Evolutionary conservation across 108 stramenopile genomes (phyloP), one percentile per base, ranked within the genome.

Genomic region (Licmophora abbreviata): DNA sequence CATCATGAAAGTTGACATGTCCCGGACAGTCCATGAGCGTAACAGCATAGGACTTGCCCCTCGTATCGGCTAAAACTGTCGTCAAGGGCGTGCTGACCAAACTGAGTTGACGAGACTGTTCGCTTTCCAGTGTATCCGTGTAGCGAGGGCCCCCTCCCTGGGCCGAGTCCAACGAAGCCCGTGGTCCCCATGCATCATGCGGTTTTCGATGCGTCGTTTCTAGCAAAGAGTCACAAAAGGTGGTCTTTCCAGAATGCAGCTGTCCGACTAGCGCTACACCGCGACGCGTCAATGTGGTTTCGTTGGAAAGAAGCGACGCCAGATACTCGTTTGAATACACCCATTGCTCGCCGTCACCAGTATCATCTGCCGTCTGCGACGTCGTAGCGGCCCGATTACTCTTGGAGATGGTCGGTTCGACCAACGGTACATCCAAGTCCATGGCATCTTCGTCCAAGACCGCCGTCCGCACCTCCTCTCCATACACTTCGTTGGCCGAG

Each of bases 371-470:
- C 2, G 32, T 30, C n/a, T 24, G 18, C 14, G 20, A 21, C 17
- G 52, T 17, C 15, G 47, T 12, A 1, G 50, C 53, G 14, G 47
- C 61, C 3, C 17, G 42, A 51, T 69, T 56, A 3, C 61, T 80
- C 59, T 95, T 95, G 4, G 59, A 60, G 26, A 54, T 25, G 0
- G 95, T 75, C 0, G 97, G 97, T 63, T 93, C 88, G 26, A 99
- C 85, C 53, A 99, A 85, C 1, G 99, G 99, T 55, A 95, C 88
- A 20, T 93, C 88, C 45, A 99, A 58, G 23, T 88, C 93, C 87
- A 97, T 97, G 27, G 97, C 92, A 67, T 99, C 99, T 69, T 99
- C 96, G 54, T 99, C 99, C 35, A 97, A 70, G 2, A 96, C 95
- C 1, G 96, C 93, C 14, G 95, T 97, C 1, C 82, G 76, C 1